A percentile compares a stretch with the other conserved stretches of the same genome.
Conservation (phyloP, 495 filamentous ascomycete species). For the Coniosporium apollinis region DNA sequence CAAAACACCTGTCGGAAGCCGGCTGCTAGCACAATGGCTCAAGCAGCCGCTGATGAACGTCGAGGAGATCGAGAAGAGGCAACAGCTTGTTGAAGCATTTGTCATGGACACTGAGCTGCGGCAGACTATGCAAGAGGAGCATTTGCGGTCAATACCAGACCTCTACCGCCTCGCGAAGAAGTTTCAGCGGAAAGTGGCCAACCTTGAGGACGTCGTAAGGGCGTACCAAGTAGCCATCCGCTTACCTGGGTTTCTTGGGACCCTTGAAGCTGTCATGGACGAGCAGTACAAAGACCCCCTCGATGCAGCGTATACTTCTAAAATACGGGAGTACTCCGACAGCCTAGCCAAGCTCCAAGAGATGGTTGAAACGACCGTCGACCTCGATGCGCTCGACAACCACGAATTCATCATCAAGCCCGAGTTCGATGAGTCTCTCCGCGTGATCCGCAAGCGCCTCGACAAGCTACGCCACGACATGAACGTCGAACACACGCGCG, state of each 20-base stretch:
- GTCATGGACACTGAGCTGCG: conserved; percentile 82
- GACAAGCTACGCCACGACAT: conserved; percentile 74
- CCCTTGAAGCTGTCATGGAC: conserved; percentile 88
- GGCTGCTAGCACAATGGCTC: conserved; percentile 86
- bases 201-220: conserved; percentile 86
- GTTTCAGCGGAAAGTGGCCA: conserved; percentile 81
- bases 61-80: conserved; percentile 74
- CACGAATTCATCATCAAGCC: conserved; percentile 99
- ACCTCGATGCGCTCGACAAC: conserved; percentile 86
- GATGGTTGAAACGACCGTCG: conserved; percentile 97
- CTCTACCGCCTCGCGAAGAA: conserved; percentile 86
- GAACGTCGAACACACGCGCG: conserved; percentile 61
- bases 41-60: conserved; percentile 95
- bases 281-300: conserved; percentile 79
- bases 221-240: conserved; percentile 90
- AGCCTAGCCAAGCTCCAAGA: conserved; percentile 78
- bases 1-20: conserved; percentile 86
- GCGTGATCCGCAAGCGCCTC: conserved; percentile 75
- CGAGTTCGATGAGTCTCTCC: conserved; percentile 83
- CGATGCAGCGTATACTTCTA: conserved; percentile 74
- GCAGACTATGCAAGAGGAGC: conserved; percentile 96
- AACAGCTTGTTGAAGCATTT: conserved; percentile 92
- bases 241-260: conserved; percentile 74
- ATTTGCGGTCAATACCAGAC: conserved; percentile 85
- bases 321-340: conserved; percentile 55